A percentile compares a stretch with the other conserved stretches of the same genome.
phyloP scores from a whole-genome alignment of 2,329 filamentous ascomycete genomes.

The Periconia macrospinosa region DNA sequence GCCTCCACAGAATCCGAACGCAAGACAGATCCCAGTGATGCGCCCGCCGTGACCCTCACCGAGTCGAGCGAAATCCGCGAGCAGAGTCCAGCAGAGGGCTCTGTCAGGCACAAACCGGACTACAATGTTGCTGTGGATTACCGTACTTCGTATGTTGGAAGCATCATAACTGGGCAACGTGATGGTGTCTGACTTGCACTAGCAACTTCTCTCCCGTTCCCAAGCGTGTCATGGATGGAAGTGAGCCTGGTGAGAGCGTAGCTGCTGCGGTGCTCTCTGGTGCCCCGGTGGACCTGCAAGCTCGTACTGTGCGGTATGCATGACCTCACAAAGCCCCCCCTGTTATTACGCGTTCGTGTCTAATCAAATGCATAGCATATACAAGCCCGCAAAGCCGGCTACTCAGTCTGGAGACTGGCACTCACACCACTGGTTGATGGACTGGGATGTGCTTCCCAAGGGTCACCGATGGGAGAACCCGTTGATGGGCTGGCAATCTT shows the following conservation, averaged over 20 bases:
- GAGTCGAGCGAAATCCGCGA: conserved; percentile 56
- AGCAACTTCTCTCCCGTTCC: conserved; percentile 92
- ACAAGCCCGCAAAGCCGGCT: conserved; percentile 86
- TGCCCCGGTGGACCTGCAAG: conserved; percentile 90
- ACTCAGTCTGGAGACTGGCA: conserved; percentile 93
- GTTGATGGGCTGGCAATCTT: conserved; percentile 98
- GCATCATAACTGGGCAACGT: not conserved
- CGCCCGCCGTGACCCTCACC: conserved; percentile 36
- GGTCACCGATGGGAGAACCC: conserved; percentile 98
- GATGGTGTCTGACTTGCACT: conserved; percentile 25
- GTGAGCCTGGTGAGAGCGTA: conserved; percentile 73
- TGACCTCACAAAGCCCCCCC: not conserved
- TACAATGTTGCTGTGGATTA: conserved; percentile 82
- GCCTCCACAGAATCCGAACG: conserved; percentile 18
- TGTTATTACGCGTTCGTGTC: not conserved
- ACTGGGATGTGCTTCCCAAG: conserved; percentile 92
- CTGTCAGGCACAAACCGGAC: conserved; percentile 72
- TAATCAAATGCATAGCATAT: conserved; percentile 67
- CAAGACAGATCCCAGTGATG: conserved; percentile 41
- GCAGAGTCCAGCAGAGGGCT: conserved; percentile 53
- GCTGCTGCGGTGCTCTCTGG: conserved; percentile 88
- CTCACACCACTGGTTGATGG: conserved; percentile 88
- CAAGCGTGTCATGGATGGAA: conserved; percentile 86
- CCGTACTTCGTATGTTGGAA: conserved; percentile 75
- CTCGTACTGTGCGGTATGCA: conserved; percentile 83